Evolutionary conservation across 805 yeast species (phyloP).

Genomic region (Tetrapisispora taiwanensis): DNA sequence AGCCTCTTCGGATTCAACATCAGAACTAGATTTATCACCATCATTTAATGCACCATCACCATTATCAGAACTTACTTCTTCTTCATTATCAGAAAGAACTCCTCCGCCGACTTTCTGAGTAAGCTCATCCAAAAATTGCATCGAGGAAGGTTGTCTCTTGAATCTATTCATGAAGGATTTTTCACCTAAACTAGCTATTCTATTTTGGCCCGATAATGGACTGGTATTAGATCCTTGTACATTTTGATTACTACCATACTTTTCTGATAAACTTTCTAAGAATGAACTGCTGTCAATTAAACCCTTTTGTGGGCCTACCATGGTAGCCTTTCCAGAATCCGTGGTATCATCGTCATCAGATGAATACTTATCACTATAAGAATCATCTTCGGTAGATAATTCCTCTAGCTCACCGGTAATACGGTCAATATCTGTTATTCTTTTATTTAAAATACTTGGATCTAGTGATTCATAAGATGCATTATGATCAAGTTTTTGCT

Average conservation of each 20-base stretch:
- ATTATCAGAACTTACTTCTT: conserved; percentile 2
- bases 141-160: conserved; percentile 16
- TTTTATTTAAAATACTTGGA: conserved; percentile 15
- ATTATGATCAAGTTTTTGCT: conserved; percentile 1
- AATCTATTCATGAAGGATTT: conserved; percentile 25
- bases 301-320: neutral
- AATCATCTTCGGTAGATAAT: neutral
- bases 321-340: neutral
- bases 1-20: neutral
- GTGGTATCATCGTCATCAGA: conserved; percentile 7
- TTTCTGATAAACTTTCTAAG: conserved; percentile 25
- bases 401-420: conserved; percentile 15
- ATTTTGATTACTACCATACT: conserved; percentile 25
- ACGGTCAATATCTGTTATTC: conserved; percentile 19
- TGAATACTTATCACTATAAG: neutral
- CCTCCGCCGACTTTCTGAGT: conserved; percentile 12
- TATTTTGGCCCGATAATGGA: conserved; percentile 3
- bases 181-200: conserved; percentile 6
- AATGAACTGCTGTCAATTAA: conserved; percentile 19
- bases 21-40: neutral
- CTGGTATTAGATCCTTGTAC: neutral
- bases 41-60: neutral
- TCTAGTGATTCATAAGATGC: conserved; percentile 15
- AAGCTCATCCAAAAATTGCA: conserved; percentile 21
- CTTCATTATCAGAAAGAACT: neutral